phyloP scores from a whole-genome alignment of 129 eudicot genomes.

The Dittrichia graveolens region DNA sequence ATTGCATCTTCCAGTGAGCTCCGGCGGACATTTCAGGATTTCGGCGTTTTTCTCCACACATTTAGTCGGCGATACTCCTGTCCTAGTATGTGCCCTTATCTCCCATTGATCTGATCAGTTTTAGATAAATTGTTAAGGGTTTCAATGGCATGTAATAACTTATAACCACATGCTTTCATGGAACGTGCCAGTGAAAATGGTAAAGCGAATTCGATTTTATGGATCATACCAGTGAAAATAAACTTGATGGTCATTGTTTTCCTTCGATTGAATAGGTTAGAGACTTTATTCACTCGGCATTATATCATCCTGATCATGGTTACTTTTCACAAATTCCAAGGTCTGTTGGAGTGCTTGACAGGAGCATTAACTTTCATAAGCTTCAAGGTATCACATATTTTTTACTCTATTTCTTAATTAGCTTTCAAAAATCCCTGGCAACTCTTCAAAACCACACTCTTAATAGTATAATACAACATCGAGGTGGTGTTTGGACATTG shows the following conservation, averaged over 20 bases:
- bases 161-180: no score
- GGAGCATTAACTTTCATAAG: slow-evolving; percentile 68
- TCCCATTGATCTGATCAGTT: background rate
- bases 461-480: background rate
- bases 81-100: slow-evolving; percentile 49
- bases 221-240: background rate
- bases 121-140: background rate
- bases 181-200: background rate
- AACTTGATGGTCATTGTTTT: background rate
- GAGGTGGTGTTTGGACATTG: background rate
- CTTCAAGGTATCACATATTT: slow-evolving; percentile 54
- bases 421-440: background rate
- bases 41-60: slow-evolving; percentile 57
- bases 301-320: slow-evolving; percentile 82
- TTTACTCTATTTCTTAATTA: background rate
- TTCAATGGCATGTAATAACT: no score
- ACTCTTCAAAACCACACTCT: background rate
- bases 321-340: slow-evolving; percentile 78
- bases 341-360: slow-evolving; percentile 90
- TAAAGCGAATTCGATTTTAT: background rate
- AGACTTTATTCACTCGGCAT: slow-evolving; percentile 86
- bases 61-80: slow-evolving; percentile 55
- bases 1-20: slow-evolving; percentile 11
- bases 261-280: slow-evolving; percentile 57
- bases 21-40: slow-evolving; percentile 26